Percentiles rank a stretch among this genome's conserved stretches.
phyloP scores from a whole-genome alignment of 768 basidiomycete genomes.

The Leucogyrophana mollusca region DNA sequence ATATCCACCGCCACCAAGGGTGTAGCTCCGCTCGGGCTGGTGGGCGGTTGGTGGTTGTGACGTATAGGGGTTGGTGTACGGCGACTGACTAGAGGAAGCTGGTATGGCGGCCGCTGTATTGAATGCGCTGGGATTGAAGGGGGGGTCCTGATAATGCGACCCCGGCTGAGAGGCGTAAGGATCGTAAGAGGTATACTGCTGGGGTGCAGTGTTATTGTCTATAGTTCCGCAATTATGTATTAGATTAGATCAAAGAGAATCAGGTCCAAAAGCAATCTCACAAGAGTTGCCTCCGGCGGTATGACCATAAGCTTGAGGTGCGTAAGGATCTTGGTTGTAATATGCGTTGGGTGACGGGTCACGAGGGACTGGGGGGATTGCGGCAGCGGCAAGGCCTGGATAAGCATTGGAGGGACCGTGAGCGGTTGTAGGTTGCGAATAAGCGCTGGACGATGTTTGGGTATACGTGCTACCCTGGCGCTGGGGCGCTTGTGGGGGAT shows the following conservation, averaged over 20 bases:
- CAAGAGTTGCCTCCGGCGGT: constrained; percentile 51
- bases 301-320: constrained; percentile 49
- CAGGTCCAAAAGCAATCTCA: constrained; percentile 31
- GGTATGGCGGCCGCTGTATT: constrained; percentile 25
- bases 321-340: constrained; percentile 26
- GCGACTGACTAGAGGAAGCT: constrained; percentile 12
- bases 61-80: constrained; percentile 14
- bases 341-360: constrained; percentile 17
- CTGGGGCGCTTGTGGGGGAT: constrained; percentile 39
- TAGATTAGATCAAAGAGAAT: neutral
- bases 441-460: constrained; percentile 37
- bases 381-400: constrained; percentile 22
- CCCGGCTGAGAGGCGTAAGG: constrained; percentile 39
- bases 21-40: constrained; percentile 51
- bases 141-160: constrained; percentile 22
- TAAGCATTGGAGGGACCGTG: constrained; percentile 20
- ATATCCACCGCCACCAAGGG: constrained; percentile 57
- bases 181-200: constrained; percentile 52
- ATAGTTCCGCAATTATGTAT: neutral
- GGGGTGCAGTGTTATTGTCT: constrained; percentile 58
- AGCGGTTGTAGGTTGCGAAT: constrained; percentile 33
- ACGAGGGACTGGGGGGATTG: constrained; percentile 27
- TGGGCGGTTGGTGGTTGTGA: constrained; percentile 13
- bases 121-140: constrained; percentile 40
- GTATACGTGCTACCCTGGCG: constrained; percentile 39